Conservation (phyloP, 768 basidiomycete species). For the Amanita thiersii region DNA sequence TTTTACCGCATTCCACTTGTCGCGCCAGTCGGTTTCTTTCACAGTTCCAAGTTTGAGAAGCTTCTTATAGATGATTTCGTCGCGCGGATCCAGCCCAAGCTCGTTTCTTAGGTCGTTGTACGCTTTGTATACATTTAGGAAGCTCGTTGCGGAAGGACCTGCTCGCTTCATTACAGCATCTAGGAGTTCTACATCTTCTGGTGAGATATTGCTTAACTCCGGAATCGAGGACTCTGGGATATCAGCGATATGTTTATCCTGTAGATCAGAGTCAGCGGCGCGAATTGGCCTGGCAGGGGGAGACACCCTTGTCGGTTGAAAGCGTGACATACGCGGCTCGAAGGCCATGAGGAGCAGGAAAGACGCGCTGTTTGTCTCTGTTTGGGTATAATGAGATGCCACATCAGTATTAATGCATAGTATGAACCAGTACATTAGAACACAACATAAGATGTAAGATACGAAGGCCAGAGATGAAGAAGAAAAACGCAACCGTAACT, state of each 20-base stretch:
- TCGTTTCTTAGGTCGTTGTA: slow-evolving; percentile 75
- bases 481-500: too few relatives aligned
- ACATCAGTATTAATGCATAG: too few relatives aligned
- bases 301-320: slow-evolving; percentile 40
- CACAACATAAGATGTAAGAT: too few relatives aligned
- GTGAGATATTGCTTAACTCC: slow-evolving; percentile 45
- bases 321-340: slow-evolving; percentile 28
- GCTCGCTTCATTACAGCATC: slow-evolving; percentile 70
- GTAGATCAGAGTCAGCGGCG: slow-evolving; percentile 13
- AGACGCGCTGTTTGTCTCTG: slow-evolving; percentile 5
- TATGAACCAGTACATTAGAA: too few relatives aligned
- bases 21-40: slow-evolving; percentile 73
- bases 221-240: slow-evolving; percentile 34
- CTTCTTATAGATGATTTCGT: slow-evolving; percentile 76
- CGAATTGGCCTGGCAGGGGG: slow-evolving; percentile 30
- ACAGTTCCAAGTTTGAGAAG: slow-evolving; percentile 77
- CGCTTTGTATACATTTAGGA: slow-evolving; percentile 76
- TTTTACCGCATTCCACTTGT: slow-evolving; percentile 75
- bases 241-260: slow-evolving; percentile 18
- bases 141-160: slow-evolving; percentile 60
- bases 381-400: too few relatives aligned
- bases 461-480: too few relatives aligned
- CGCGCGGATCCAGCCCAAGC: slow-evolving; percentile 69
- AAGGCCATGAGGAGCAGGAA: background rate
- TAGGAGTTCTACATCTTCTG: slow-evolving; percentile 59